Percentiles rank a stretch among this genome's conserved stretches.
phyloP scores from a whole-genome alignment of 192 early-diverging fungal species.

The Coemansia sp. region DNA sequence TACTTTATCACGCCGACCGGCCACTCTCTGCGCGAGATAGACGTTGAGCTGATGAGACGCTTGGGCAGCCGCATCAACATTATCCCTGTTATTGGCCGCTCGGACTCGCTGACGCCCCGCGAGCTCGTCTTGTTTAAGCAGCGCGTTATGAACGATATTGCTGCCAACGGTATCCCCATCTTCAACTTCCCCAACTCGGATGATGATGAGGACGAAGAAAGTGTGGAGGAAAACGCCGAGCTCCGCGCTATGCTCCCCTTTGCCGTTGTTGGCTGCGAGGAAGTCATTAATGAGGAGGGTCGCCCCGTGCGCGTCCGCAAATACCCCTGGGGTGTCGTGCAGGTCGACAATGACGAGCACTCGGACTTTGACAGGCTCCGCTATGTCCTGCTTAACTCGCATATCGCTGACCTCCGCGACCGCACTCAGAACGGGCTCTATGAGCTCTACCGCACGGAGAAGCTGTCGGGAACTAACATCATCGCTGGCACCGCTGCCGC shows the following conservation, averaged over 20 bases:
- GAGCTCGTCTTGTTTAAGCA: conserved; percentile 90
- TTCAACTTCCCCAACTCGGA: conserved; percentile 97
- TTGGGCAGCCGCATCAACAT: conserved; percentile 92
- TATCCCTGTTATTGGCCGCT: conserved; percentile 93
- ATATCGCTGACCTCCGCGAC: conserved; percentile 96
- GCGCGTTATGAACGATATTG: conserved; percentile 97
- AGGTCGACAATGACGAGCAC: conserved; percentile 97
- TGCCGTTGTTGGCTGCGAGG: conserved; percentile 94
- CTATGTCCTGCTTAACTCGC: conserved; percentile 91
- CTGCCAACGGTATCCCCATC: conserved; percentile 92
- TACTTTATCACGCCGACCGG: conserved; percentile 99
- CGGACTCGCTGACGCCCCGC: conserved; percentile 87
- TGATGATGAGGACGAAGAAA: conserved; percentile 99
- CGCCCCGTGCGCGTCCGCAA: conserved; percentile 87
- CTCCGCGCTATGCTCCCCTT: conserved; percentile 91
- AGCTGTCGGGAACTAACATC: conserved; percentile 61
- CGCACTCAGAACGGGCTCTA: conserved; percentile 96
- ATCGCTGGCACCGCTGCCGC: conserved; percentile 7
- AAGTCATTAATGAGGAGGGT: conserved; percentile 79
- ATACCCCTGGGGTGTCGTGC: conserved; percentile 97
- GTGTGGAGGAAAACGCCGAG: conserved; percentile 96
- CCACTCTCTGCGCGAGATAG: conserved; percentile 94
- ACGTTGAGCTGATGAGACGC: conserved; percentile 91
- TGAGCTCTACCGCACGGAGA: conserved; percentile 92
- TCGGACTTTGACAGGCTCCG: conserved; percentile 95